These are phyloP conservation scores for Fusarium subglutinans DNA, from an alignment of 2,329 filamentous ascomycete species.

Conservation along the genomic window DNA sequence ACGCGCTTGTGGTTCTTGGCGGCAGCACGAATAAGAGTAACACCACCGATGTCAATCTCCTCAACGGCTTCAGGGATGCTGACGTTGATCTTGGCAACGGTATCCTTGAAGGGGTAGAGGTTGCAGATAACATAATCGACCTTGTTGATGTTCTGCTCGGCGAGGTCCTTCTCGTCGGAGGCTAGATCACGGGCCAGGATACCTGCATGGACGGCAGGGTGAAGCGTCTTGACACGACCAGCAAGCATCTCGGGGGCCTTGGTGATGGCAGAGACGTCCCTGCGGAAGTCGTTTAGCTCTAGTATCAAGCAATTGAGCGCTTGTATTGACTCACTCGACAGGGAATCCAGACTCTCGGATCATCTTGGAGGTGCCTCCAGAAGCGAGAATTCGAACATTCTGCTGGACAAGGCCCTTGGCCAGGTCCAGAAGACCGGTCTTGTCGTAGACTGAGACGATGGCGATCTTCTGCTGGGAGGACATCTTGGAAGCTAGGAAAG, in stretches of 20 bases:
- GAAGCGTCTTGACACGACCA: constrained; percentile 87
- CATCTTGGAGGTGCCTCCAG: constrained; percentile 94
- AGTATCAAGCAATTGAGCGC: not conserved
- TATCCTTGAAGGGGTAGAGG: constrained; percentile 99
- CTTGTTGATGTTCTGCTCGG: constrained; percentile 93
- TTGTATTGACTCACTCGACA: constrained; percentile 78
- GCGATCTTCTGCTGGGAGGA: constrained; percentile 69
- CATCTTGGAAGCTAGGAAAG: constrained; percentile 45
- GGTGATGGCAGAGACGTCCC: constrained; percentile 97
- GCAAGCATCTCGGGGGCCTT: constrained; percentile 96
- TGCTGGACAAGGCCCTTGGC: constrained; percentile 90
- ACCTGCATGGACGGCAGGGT: constrained; percentile 89
- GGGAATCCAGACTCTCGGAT: constrained; percentile 95
- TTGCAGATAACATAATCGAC: constrained; percentile 98
- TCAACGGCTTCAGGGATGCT: constrained; percentile 97
- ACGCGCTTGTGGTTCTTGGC: constrained; percentile 98
- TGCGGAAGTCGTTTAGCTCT: constrained; percentile 49
- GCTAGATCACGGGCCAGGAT: constrained; percentile 95
- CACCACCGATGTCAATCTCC: constrained; percentile 98
- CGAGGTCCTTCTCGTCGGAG: constrained; percentile 96
- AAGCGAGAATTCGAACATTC: constrained; percentile 91
- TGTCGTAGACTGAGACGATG: constrained; percentile 98
- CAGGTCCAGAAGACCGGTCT: constrained; percentile 92
- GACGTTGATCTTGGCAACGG: constrained; percentile 95
- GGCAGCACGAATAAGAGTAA: constrained; percentile 93